Evolutionary conservation across 176 grass and related monocot genomes (phyloP).

Genomic region (Guadua angustifolia): DNA sequence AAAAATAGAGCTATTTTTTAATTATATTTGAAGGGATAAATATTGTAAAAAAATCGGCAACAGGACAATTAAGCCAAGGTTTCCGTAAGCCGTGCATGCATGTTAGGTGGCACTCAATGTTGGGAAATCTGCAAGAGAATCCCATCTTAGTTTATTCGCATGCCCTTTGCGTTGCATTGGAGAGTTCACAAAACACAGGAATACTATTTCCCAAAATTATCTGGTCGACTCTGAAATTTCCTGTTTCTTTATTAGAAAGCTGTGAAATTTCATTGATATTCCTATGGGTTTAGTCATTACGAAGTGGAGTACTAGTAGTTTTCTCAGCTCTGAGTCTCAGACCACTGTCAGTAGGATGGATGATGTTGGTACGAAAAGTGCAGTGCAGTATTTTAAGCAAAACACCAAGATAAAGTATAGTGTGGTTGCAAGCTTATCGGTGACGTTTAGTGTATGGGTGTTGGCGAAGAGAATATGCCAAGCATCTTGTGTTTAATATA

Average conservation of each 20-base stretch:
- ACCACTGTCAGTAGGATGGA: constrained; percentile 7
- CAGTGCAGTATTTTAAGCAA: constrained; percentile 32
- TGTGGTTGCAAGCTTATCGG: neutral
- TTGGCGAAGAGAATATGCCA: constrained; percentile 42
- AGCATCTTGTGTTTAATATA: constrained; percentile 35
- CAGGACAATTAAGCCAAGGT: too few species aligned
- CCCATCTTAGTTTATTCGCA: neutral
- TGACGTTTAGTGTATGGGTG: constrained; percentile 5
- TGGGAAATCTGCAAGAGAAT: constrained; percentile 20
- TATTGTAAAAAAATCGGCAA: too few species aligned
- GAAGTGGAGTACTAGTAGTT: neutral
- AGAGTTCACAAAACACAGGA: neutral
- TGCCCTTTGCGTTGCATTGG: neutral
- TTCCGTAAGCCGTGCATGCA: neutral
- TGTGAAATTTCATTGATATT: neutral
- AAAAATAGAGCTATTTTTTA: too few species aligned
- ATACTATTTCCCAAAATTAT: neutral
- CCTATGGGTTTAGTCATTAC: neutral
- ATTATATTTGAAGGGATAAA: too few species aligned
- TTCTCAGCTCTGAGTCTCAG: neutral
- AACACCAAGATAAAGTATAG: constrained; percentile 43
- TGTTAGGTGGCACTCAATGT: constrained; percentile 21
- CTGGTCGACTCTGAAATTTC: neutral
- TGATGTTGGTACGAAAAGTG: constrained; percentile 34
- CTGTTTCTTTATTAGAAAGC: neutral